A percentile compares a stretch with the other conserved stretches of the same genome.
Evolutionary conservation across 306 rosid genomes (phyloP).

Genomic region (Neltuma alba): DNA sequence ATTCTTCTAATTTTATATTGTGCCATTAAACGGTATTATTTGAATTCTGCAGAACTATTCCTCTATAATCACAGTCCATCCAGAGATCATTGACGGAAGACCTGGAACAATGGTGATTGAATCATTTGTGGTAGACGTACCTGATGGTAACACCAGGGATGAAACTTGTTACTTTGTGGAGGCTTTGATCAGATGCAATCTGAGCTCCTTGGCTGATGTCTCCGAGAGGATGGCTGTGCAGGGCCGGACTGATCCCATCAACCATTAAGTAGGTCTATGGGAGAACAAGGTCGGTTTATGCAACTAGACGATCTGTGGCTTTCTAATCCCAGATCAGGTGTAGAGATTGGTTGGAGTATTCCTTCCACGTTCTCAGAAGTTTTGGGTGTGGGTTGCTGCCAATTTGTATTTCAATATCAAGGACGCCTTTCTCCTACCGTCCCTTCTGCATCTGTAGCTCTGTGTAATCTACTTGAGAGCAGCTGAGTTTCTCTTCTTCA

Average conservation of each 20-base stretch:
- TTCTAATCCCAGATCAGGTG: slow-evolving; percentile 54
- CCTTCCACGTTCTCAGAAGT: slow-evolving; percentile 65
- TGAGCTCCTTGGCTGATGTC: slow-evolving; percentile 93
- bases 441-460: slow-evolving; percentile 32
- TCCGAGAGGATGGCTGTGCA: slow-evolving; percentile 97
- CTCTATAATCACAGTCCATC: slow-evolving; percentile 85
- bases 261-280: slow-evolving; percentile 46
- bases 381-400: slow-evolving; percentile 57
- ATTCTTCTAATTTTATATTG: slow-evolving; percentile 6
- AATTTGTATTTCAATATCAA: slow-evolving; percentile 51
- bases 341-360: slow-evolving; percentile 67
- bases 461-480: slow-evolving; percentile 35
- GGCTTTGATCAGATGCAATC: slow-evolving; percentile 93
- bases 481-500: slow-evolving; percentile 44
- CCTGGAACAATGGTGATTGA: slow-evolving; percentile 95
- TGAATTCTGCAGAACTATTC: slow-evolving; percentile 85
- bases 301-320: slow-evolving; percentile 44
- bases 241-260: slow-evolving; percentile 70
- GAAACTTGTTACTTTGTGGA: slow-evolving; percentile 95
- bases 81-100: slow-evolving; percentile 86
- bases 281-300: slow-evolving; percentile 42
- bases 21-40: slow-evolving; percentile 31
- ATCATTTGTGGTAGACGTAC: slow-evolving; percentile 93
- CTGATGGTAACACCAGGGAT: slow-evolving; percentile 90
- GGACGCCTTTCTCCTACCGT: slow-evolving; percentile 51